Conservation (phyloP, 2,329 filamentous ascomycete genomes). For the Knufia petricola region DNA sequence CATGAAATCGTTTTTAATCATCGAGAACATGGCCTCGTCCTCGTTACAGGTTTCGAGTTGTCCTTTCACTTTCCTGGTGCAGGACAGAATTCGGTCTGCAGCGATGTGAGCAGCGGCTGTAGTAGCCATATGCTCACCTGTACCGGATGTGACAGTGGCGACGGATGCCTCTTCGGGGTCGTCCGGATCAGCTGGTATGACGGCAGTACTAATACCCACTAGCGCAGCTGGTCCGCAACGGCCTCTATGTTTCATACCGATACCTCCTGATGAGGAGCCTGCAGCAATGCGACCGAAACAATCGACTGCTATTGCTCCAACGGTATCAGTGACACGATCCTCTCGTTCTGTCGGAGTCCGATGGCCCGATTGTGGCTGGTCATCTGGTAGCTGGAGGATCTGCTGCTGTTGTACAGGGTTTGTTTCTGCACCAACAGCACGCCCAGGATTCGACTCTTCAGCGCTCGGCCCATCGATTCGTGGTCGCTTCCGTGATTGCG, state of each 20-base stretch:
- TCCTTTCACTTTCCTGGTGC: conserved; percentile 54
- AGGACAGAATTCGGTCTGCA: conserved; percentile 72
- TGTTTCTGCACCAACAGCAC: not conserved
- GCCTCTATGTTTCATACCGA: conserved; percentile 94
- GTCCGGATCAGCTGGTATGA: conserved; percentile 64
- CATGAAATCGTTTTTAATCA: conserved; percentile 88
- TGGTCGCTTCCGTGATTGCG: conserved; percentile 5
- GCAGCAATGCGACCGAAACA: conserved; percentile 78
- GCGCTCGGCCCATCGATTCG: not conserved
- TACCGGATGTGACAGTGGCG: conserved; percentile 83
- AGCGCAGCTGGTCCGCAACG: conserved; percentile 86
- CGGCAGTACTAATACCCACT: conserved; percentile 80
- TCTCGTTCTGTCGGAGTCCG: conserved; percentile 20
- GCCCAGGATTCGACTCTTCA: not conserved
- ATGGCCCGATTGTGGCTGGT: not conserved
- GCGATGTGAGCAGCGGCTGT: conserved; percentile 83
- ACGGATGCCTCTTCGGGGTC: conserved; percentile 63
- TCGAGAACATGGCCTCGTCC: conserved; percentile 65
- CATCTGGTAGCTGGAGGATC: not conserved
- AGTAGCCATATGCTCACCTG: conserved; percentile 95
- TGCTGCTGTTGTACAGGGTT: not conserved
- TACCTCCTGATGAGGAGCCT: conserved; percentile 90
- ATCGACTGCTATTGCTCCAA: conserved; percentile 91
- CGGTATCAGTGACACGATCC: conserved; percentile 79
- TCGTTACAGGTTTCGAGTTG: conserved; percentile 58